Percentiles rank a stretch among this genome's conserved stretches.
Evolutionary conservation across 371 early-diverging fungal species (phyloP).

Genomic region (Batkoa obscura): DNA sequence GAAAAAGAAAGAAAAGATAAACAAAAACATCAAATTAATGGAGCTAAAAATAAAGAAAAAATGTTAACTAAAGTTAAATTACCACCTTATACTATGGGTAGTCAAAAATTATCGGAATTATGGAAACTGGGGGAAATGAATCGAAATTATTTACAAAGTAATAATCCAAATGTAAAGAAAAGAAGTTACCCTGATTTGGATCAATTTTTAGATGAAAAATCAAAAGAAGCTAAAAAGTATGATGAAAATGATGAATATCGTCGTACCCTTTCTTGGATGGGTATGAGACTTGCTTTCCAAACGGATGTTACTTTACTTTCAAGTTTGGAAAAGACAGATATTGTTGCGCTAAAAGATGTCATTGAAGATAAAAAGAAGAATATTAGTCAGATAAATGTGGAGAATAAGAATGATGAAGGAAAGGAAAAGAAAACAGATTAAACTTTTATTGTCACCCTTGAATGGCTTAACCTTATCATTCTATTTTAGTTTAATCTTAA

Average conservation of each 20-base stretch:
- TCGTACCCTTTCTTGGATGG: background rate
- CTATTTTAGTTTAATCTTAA: too few relatives aligned
- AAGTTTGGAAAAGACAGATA: too few relatives aligned
- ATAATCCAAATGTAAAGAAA: background rate
- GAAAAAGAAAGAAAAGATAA: background rate
- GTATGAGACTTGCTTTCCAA: background rate
- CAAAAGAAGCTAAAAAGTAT: background rate
- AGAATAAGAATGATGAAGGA: too few relatives aligned
- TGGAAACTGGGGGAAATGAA: background rate
- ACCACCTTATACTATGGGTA: background rate
- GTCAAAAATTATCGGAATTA: background rate
- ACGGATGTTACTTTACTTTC: background rate
- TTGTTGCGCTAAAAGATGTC: too few relatives aligned
- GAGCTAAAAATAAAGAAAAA: too few relatives aligned
- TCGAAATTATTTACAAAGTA: background rate
- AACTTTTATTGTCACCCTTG: too few relatives aligned
- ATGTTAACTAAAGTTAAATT: background rate
- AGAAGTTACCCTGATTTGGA: background rate
- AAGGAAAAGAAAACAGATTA: too few relatives aligned
- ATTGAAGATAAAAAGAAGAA: too few relatives aligned
- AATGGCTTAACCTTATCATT: too few relatives aligned
- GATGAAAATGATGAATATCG: background rate
- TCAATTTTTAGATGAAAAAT: slow-evolving; percentile 8
- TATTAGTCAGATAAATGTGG: too few relatives aligned
- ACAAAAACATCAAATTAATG: too few relatives aligned